phyloP scores from a whole-genome alignment of 2,329 filamentous ascomycete genomes.

The Apiospora malaysiana region DNA sequence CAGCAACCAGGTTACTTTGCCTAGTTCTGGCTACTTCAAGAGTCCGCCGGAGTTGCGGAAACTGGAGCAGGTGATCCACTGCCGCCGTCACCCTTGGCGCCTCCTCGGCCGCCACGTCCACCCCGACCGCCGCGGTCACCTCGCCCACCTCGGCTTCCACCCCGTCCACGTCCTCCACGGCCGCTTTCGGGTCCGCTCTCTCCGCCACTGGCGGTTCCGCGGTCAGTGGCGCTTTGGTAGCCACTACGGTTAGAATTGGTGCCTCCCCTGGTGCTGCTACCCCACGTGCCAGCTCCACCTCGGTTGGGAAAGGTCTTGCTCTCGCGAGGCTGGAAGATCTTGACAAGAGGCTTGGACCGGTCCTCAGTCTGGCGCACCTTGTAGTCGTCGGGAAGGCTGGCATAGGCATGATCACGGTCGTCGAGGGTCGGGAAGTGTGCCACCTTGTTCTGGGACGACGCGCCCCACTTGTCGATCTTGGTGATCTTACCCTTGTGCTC shows the following conservation, averaged over 20 bases:
- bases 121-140: conserved; percentile 62
- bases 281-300: conserved; percentile 71
- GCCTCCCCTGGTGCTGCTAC: conserved; percentile 60
- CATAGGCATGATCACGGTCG: conserved; percentile 81
- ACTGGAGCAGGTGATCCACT: conserved; percentile 58
- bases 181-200: conserved; percentile 70
- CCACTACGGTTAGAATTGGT: conserved; percentile 69
- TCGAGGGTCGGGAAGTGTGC: conserved; percentile 82
- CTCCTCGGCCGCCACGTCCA: conserved; percentile 47
- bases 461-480: conserved; percentile 78
- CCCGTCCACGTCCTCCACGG: conserved; percentile 60
- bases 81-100: conserved; percentile 58
- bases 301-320: conserved; percentile 61
- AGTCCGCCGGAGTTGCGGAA: conserved; percentile 18
- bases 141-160: conserved; percentile 62
- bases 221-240: conserved; percentile 85
- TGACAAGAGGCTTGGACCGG: conserved; percentile 79
- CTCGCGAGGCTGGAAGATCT: conserved; percentile 78
- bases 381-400: conserved; percentile 74
- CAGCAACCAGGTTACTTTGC: conserved; percentile 4
- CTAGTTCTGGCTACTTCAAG: conserved; percentile 13
- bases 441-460: conserved; percentile 73
- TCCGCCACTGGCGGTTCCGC: conserved; percentile 65
- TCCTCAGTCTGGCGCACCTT: conserved; percentile 76
- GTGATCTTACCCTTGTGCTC: conserved; percentile 84